Evolutionary conservation across 2,329 filamentous ascomycete species (phyloP).

Genomic region (Colletotrichum cereale): DNA sequence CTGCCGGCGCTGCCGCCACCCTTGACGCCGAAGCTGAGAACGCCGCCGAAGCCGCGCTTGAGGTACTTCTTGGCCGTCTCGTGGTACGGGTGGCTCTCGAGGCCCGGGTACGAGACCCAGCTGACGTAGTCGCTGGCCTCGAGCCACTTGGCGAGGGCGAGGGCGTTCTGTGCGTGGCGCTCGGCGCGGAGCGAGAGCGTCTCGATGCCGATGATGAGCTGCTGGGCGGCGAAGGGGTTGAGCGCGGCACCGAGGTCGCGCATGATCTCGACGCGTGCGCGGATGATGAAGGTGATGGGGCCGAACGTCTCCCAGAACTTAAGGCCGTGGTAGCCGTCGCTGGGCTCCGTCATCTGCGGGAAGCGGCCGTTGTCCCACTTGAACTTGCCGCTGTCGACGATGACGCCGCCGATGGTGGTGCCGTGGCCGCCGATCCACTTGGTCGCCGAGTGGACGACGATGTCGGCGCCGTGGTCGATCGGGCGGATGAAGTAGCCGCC

Average conservation of each 20-base stretch:
- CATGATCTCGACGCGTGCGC: slow-evolving; percentile 88
- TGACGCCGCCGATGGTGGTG: slow-evolving; percentile 88
- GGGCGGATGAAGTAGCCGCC: slow-evolving; percentile 90
- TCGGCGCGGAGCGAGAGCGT: slow-evolving; percentile 89
- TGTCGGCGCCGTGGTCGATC: slow-evolving; percentile 92
- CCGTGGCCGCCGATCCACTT: slow-evolving; percentile 99
- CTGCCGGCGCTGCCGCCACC: slow-evolving; percentile 86
- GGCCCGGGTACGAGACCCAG: slow-evolving; percentile 95
- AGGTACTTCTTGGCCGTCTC: slow-evolving; percentile 88
- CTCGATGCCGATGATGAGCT: slow-evolving; percentile 89
- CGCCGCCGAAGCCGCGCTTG: slow-evolving; percentile 85
- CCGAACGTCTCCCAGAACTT: slow-evolving; percentile 97
- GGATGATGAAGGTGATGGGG: slow-evolving; percentile 82
- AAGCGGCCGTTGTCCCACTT: slow-evolving; percentile 91
- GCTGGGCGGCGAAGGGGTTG: slow-evolving; percentile 93
- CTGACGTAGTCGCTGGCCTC: slow-evolving; percentile 85
- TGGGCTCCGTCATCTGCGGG: slow-evolving; percentile 91
- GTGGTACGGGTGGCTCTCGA: slow-evolving; percentile 85
- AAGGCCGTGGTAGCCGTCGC: slow-evolving; percentile 90
- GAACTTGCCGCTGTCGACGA: slow-evolving; percentile 92
- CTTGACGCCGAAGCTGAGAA: slow-evolving; percentile 94
- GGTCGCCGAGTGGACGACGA: slow-evolving; percentile 93
- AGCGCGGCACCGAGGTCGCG: slow-evolving; percentile 86
- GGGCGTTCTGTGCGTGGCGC: slow-evolving; percentile 86
- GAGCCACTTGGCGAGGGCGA: slow-evolving; percentile 84